Evolutionary conservation across 2,329 filamentous ascomycete species (phyloP).

Genomic region (Ceratocystis eucalypticola): DNA sequence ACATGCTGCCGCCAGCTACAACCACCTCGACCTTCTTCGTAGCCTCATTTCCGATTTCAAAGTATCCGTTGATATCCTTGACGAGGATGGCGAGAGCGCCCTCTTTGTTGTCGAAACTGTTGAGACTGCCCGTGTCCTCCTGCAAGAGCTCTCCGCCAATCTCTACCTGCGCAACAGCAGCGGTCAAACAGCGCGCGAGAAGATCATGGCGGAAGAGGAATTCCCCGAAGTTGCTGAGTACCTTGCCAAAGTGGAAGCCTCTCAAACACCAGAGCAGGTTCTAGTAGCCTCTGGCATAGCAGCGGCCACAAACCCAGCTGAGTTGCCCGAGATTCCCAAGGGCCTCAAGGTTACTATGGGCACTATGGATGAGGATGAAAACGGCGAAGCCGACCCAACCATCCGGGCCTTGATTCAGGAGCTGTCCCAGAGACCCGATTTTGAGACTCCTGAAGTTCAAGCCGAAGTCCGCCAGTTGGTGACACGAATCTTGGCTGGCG

Average conservation of each 20-base stretch:
- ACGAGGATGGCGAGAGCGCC: slow-evolving; percentile 90
- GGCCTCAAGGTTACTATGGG: slow-evolving; percentile 68
- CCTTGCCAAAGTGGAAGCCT: slow-evolving; percentile 33
- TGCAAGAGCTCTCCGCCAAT: slow-evolving; percentile 71
- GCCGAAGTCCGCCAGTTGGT: slow-evolving; percentile 64
- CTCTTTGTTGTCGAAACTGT: slow-evolving; percentile 80
- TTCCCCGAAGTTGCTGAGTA: slow-evolving; percentile 65
- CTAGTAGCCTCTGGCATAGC: slow-evolving; percentile 11
- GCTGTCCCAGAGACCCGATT: slow-evolving; percentile 69
- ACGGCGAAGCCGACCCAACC: slow-evolving; percentile 55
- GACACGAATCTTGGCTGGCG: slow-evolving; percentile 60
- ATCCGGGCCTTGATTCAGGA: slow-evolving; percentile 80
- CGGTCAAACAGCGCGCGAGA: slow-evolving; percentile 67
- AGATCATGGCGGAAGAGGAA: slow-evolving; percentile 65
- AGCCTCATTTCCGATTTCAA: slow-evolving; percentile 60
- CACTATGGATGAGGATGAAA: slow-evolving; percentile 49
- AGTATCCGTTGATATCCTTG: slow-evolving; percentile 66
- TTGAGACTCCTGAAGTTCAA: slow-evolving; percentile 69
- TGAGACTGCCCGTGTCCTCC: slow-evolving; percentile 61
- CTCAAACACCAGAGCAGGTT: slow-evolving; percentile 21
- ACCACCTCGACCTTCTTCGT: slow-evolving; percentile 67
- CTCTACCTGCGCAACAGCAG: slow-evolving; percentile 52
- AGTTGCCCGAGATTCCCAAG: slow-evolving; percentile 38
- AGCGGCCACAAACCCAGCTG: not conserved
- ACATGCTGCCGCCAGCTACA: slow-evolving; percentile 87